Percentiles rank a stretch among this genome's conserved stretches.
phyloP scores from a whole-genome alignment of 345 rosid genomes.

The Firmiana major region DNA sequence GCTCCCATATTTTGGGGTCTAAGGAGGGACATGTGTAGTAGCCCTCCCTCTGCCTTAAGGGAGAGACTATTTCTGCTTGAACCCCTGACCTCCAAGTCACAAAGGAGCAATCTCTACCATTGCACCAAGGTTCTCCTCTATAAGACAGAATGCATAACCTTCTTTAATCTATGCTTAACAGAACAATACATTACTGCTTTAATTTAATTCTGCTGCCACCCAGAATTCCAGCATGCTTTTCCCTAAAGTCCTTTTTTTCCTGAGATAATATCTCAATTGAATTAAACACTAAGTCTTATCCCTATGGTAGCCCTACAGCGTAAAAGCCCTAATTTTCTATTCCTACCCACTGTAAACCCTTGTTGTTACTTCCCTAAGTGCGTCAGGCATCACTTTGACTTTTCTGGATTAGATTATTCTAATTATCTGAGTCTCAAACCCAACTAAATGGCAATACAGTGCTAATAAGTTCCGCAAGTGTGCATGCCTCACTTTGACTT shows the following conservation, averaged over 20 bases:
- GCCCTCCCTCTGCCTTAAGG: no score
- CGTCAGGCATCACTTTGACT: not conserved
- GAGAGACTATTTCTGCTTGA: no score
- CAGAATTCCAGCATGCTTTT: not conserved
- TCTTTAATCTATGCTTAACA: not conserved
- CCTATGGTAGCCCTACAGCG: not conserved
- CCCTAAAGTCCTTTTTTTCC: not conserved
- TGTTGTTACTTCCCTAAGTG: not conserved
- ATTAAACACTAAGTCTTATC: not conserved
- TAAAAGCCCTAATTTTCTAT: not conserved
- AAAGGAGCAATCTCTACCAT: no score
- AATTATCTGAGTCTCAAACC: not conserved
- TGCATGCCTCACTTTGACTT: no score
- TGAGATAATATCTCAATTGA: not conserved
- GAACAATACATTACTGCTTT: not conserved
- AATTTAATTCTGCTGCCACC: not conserved
- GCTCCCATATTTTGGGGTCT: no score
- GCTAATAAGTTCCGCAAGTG: not conserved
- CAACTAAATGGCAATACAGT: not conserved
- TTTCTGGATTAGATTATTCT: not conserved
- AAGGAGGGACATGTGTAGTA: no score
- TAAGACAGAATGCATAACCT: not conserved
- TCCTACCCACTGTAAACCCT: not conserved
- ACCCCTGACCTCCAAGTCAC: no score
- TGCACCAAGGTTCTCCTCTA: no score